A percentile compares a stretch with the other conserved stretches of the same genome.
Evolutionary conservation across 2,329 filamentous ascomycete genomes (phyloP).

Genomic region (Trichoderma semiorbis): DNA sequence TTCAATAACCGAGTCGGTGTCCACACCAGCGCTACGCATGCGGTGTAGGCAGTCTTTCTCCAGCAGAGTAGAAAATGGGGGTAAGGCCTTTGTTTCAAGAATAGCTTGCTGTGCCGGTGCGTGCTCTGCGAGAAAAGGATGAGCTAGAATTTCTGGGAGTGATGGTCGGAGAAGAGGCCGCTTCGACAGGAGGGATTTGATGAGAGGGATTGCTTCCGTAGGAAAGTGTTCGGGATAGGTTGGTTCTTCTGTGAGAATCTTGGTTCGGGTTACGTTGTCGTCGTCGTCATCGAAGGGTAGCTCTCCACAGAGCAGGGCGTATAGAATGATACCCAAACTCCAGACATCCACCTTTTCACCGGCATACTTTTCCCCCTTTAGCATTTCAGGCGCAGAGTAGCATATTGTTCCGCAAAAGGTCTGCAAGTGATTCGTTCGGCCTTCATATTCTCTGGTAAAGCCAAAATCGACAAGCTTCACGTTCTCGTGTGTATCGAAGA

Average conservation of each 20-base stretch:
- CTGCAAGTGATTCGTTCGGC: conserved; percentile 88
- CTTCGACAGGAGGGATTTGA: conserved; percentile 83
- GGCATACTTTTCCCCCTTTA: conserved; percentile 96
- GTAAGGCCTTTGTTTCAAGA: conserved; percentile 72
- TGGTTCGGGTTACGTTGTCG: conserved; percentile 78
- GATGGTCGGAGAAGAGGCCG: conserved; percentile 78
- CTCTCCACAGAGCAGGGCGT: conserved; percentile 77
- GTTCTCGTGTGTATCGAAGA: conserved; percentile 94
- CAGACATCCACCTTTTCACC: conserved; percentile 98
- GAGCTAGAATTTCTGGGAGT: conserved; percentile 78
- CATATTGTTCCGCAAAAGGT: conserved; percentile 98
- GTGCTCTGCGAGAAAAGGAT: conserved; percentile 84
- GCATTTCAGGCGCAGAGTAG: conserved; percentile 97
- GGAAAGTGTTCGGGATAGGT: conserved; percentile 79
- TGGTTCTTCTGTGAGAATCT: conserved; percentile 82
- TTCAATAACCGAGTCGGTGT: conserved; percentile 92
- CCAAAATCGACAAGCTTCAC: conserved; percentile 98
- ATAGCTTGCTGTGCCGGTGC: conserved; percentile 87
- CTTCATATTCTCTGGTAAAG: conserved; percentile 96
- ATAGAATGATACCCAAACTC: conserved; percentile 83
- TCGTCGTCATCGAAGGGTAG: conserved; percentile 96
- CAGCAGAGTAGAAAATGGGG: conserved; percentile 78
- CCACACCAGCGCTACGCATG: conserved; percentile 90
- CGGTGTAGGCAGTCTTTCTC: conserved; percentile 90
- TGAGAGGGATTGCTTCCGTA: conserved; percentile 70